These are phyloP conservation scores for Penicillium capsulatum DNA, from an alignment of 2,329 filamentous ascomycete species.

Conservation along the genomic window DNA sequence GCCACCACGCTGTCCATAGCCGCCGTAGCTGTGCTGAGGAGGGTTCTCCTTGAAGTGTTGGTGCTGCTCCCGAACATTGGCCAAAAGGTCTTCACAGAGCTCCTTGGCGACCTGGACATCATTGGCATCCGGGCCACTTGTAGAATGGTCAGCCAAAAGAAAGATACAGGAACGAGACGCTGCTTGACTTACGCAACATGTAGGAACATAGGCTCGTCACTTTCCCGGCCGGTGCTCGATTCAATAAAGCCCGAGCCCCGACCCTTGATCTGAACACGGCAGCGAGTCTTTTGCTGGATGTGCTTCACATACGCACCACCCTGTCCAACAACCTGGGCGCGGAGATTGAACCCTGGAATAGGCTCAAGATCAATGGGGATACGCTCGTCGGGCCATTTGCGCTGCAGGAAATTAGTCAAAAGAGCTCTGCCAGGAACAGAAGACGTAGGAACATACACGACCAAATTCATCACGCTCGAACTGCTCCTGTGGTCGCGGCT, in stretches of 20 bases:
- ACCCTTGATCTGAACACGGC: slow-evolving; percentile 96
- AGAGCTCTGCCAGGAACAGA: not conserved
- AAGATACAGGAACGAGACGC: too few relatives aligned
- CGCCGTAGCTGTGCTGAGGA: slow-evolving; percentile 60
- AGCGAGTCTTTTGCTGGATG: slow-evolving; percentile 91
- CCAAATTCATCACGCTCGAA: slow-evolving; percentile 89
- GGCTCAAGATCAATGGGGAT: slow-evolving; percentile 89
- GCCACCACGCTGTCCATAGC: slow-evolving; percentile 33
- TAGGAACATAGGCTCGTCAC: slow-evolving; percentile 93
- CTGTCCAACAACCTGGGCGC: slow-evolving; percentile 91
- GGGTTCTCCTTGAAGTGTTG: slow-evolving; percentile 84
- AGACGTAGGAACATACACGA: slow-evolving; percentile 55
- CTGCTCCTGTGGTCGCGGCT: slow-evolving; percentile 71
- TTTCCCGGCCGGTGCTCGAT: slow-evolving; percentile 78
- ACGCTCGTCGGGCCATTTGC: slow-evolving; percentile 98
- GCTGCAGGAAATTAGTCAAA: slow-evolving; percentile 50
- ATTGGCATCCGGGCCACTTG: slow-evolving; percentile 77
- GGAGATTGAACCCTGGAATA: slow-evolving; percentile 88
- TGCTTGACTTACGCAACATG: slow-evolving; percentile 74
- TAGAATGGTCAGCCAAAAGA: too few relatives aligned
- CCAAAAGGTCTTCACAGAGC: slow-evolving; percentile 81
- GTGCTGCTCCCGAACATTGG: slow-evolving; percentile 83
- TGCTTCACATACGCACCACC: slow-evolving; percentile 96
- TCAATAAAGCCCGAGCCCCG: slow-evolving; percentile 93
- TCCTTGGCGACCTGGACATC: slow-evolving; percentile 85